Evolutionary conservation across 805 yeast genomes (phyloP), one percentile per base, ranked within the genome.

Genomic region (Myxozyma vanderwaltii): DNA sequence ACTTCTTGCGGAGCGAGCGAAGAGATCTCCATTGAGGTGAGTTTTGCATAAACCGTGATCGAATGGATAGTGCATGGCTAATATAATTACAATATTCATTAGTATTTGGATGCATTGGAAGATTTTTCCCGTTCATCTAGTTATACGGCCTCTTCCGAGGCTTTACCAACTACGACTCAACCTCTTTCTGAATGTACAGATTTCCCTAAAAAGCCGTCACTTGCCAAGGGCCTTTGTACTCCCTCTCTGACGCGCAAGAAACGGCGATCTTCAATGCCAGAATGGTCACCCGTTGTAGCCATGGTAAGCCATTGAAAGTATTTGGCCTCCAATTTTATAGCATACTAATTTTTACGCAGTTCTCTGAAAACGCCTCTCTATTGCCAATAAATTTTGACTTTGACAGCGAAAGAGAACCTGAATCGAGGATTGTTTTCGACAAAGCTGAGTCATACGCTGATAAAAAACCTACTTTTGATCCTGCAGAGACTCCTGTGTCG

Each of bases 241-340:
- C 38, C 4, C 6, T 46, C 50, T 19, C 23, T 36, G 29, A 38
- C 27, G 43, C 52, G 52, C 24, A 15, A 43, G 10, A 54, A 29
- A 21, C 47, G 58, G 4, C 36, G 58, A 15, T 54, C 58, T 4
- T 54, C 58, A 5, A 54, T 54, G 58, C 58, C 58, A 3, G 58
- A 54, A 13, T 54, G 58, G 58, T 47, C 52, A 5, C 58, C 58
- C 5, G 39, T 47, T 33, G 40, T 23, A 4, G 19, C 39, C 2
- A 47, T 31, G 49, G 58, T 54, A 23, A 19, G 43, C n/a, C n/a
- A n/a, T 21, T 19, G 12, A n/a, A 38, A 38, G 7, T 26, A 19
- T 38, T 17, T 4, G 6, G 6, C n/a, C 6, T 41, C 43, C 13
- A n/a, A 2, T 3, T 5, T 43, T 17, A 29, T n/a, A 6, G 6